These are phyloP conservation scores for Teunomyces kruisii DNA, from an alignment of 805 yeast species.

Conservation along the genomic window DNA sequence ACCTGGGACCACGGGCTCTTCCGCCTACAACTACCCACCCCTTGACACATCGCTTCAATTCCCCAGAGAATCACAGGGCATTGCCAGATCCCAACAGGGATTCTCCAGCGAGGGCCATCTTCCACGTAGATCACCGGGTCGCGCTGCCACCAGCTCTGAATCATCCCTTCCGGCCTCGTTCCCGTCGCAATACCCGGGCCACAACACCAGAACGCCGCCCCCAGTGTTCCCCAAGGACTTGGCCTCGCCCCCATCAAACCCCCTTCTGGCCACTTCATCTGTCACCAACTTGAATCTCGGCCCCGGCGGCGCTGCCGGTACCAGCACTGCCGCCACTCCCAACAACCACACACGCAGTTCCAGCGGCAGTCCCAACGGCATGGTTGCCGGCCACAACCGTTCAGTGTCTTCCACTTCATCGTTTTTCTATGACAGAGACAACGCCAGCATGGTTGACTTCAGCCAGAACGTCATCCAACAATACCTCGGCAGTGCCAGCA, in stretches of 20 bases:
- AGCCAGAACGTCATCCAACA: slow-evolving; percentile 52
- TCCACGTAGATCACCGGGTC: neutral
- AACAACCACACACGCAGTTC: neutral
- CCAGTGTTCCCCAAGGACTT: slow-evolving; percentile 23
- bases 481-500: slow-evolving; percentile 49
- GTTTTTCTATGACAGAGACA: slow-evolving; percentile 35
- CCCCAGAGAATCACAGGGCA: no score
- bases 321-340: slow-evolving; percentile 29
- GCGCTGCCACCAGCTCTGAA: neutral
- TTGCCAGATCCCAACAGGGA: neutral
- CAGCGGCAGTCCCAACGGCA: neutral
- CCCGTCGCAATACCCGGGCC: slow-evolving; percentile 14
- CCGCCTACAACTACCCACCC: neutral
- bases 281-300: slow-evolving; percentile 33
- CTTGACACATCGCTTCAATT: neutral
- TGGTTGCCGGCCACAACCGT: slow-evolving; percentile 26
- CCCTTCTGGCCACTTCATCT: slow-evolving; percentile 34
- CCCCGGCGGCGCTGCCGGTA: neutral
- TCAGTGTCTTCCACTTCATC: slow-evolving; percentile 40
- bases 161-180: neutral
- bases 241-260: slow-evolving; percentile 27
- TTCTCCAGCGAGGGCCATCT: neutral
- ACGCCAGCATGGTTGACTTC: slow-evolving; percentile 44
- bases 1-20: neutral
- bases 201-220: slow-evolving; percentile 26